phyloP scores from a whole-genome alignment of 78 protist species.

The Dictyostelium firmibasis region DNA sequence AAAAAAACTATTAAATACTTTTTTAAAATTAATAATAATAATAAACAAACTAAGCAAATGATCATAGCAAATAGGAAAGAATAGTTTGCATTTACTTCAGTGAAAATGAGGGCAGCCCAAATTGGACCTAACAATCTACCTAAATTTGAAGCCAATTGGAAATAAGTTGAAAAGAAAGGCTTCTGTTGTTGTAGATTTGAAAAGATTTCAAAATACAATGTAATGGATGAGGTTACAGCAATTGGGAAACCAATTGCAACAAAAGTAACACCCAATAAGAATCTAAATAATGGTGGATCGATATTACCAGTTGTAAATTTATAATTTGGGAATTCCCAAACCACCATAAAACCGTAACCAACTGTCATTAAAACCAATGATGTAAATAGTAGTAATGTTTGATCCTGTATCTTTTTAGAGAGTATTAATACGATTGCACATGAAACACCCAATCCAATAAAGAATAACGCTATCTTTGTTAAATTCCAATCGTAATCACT shows the following conservation, averaged over 20 bases:
- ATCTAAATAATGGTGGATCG: conserved; percentile 23
- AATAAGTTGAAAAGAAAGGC: neutral
- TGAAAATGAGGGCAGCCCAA: conserved; percentile 5
- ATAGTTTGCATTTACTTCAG: neutral
- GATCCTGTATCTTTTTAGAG: neutral
- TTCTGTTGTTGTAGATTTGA: neutral
- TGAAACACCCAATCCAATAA: conserved; percentile 45
- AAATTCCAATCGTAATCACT: conserved; percentile 53
- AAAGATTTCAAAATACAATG: conserved; percentile 25
- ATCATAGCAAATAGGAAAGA: conserved; percentile 25
- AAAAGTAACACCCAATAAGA: conserved; percentile 24
- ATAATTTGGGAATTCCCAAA: neutral
- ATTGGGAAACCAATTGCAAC: conserved; percentile 56
- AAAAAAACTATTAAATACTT: neutral
- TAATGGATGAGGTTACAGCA: neutral
- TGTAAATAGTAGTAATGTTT: neutral
- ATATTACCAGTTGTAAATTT: neutral
- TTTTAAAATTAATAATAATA: conserved; percentile 14
- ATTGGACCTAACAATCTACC: conserved; percentile 62
- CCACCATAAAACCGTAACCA: conserved; percentile 50
- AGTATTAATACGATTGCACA: neutral
- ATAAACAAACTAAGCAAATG: neutral
- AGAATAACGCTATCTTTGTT: conserved; percentile 48
- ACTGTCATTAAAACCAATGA: neutral
- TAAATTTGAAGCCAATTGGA: conserved; percentile 16